These are phyloP conservation scores for Suzukiozyma palmioleophila DNA, from an alignment of 1,139 yeast genomes.

Conservation along the genomic window DNA sequence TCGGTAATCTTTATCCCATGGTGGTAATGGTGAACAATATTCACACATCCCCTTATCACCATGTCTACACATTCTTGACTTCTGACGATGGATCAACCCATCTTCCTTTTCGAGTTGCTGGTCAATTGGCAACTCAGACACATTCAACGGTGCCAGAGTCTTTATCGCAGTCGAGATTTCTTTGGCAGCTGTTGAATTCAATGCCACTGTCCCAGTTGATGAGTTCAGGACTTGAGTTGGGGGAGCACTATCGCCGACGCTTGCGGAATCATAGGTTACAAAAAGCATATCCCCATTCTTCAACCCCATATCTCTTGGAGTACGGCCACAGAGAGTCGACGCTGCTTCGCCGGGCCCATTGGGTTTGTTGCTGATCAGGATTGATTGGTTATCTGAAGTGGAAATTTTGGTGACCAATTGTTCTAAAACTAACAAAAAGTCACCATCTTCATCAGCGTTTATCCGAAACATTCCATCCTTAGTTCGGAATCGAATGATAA, in stretches of 20 bases:
- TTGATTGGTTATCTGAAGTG: slow-evolving; percentile 26
- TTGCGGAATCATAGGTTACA: slow-evolving; percentile 40
- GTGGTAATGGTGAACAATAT: slow-evolving; percentile 92
- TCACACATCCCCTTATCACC: slow-evolving; percentile 97
- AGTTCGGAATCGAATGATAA: slow-evolving; percentile 66
- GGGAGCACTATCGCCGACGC: slow-evolving; percentile 6
- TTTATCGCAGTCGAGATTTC: slow-evolving; percentile 4
- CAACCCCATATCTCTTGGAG: slow-evolving; percentile 51
- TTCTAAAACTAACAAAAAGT: slow-evolving; percentile 47
- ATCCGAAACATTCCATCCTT: slow-evolving; percentile 81
- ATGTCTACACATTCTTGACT: slow-evolving; percentile 72
- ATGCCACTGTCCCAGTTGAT: slow-evolving; percentile 5
- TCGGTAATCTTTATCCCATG: slow-evolving; percentile 82
- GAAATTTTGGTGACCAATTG: slow-evolving; percentile 33
- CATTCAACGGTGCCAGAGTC: slow-evolving; percentile 15
- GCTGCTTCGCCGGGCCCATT: slow-evolving; percentile 45
- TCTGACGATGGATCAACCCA: slow-evolving; percentile 69
- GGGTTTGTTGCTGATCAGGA: slow-evolving; percentile 44
- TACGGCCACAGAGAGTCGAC: slow-evolving; percentile 36
- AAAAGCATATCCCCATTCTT: slow-evolving; percentile 84
- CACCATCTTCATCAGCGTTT: slow-evolving; percentile 42
- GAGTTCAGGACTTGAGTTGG: background rate
- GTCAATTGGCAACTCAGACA: slow-evolving; percentile 58
- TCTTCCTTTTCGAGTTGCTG: slow-evolving; percentile 57
- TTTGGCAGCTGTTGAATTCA: slow-evolving; percentile 7